Percentiles rank a stretch among this genome's conserved stretches.
Conservation (phyloP, 495 filamentous ascomycete genomes). For the Penicillium nucicola region DNA sequence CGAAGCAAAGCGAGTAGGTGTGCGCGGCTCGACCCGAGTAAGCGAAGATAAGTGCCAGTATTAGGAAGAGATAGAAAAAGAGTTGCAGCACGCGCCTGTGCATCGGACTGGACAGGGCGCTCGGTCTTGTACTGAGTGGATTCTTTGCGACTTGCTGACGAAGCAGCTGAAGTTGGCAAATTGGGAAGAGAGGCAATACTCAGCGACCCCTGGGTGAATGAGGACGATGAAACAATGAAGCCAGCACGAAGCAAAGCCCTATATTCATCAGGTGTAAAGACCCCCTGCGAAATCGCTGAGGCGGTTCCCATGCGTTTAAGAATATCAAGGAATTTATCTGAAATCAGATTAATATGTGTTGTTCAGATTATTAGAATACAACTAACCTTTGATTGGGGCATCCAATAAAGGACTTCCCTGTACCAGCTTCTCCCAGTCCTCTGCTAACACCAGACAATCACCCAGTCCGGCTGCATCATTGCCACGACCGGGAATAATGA, state of each 20-base stretch:
- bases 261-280: slow-evolving; percentile 51
- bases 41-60: slow-evolving; percentile 68
- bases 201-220: slow-evolving; percentile 40
- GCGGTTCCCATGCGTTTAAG: slow-evolving; percentile 54
- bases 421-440: slow-evolving; percentile 62
- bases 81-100: slow-evolving; percentile 33
- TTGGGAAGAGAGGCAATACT: slow-evolving; percentile 54
- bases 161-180: slow-evolving; percentile 41
- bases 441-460: slow-evolving; percentile 64
- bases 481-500: slow-evolving; percentile 65
- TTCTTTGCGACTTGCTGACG: slow-evolving; percentile 52
- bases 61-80: slow-evolving; percentile 69
- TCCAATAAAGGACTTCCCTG: slow-evolving; percentile 40
- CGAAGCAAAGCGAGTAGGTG: slow-evolving; percentile 64
- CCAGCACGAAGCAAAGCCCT: slow-evolving; percentile 64
- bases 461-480: slow-evolving; percentile 57
- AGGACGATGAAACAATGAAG: slow-evolving; percentile 61
- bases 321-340: slow-evolving; percentile 54
- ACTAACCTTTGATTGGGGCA: slow-evolving; percentile 44
- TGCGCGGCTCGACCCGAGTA: slow-evolving; percentile 62
- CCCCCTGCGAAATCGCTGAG: slow-evolving; percentile 43
- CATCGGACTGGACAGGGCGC: slow-evolving; percentile 19
- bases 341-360: neutral
- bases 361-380: neutral
- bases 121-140: slow-evolving; percentile 2